Percentiles rank a stretch among this genome's conserved stretches.
These are phyloP conservation scores for Trichophyton equinum DNA, from an alignment of 2,329 filamentous ascomycete genomes.

Conservation along the genomic window DNA sequence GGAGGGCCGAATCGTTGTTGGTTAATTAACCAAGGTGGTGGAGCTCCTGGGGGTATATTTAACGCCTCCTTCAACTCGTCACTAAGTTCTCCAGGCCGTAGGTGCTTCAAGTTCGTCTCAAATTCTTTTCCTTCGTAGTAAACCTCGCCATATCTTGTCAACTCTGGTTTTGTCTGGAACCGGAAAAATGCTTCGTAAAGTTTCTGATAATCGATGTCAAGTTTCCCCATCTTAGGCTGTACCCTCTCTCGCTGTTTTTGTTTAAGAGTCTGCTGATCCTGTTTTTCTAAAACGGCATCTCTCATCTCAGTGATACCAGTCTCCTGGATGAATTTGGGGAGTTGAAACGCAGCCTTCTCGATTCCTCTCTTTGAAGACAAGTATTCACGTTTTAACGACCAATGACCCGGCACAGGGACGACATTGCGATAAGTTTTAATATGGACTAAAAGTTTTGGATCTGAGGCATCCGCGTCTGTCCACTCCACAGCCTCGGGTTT, in stretches of 20 bases:
- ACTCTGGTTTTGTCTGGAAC: constrained; percentile 87
- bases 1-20: constrained; percentile 89
- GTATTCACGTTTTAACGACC: constrained; percentile 94
- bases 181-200: constrained; percentile 97
- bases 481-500: constrained; percentile 94
- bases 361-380: constrained; percentile 93
- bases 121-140: constrained; percentile 99
- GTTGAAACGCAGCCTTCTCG: constrained; percentile 82
- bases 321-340: constrained; percentile 94
- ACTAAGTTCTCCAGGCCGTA: constrained; percentile 78
- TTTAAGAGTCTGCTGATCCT: constrained; percentile 80
- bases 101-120: constrained; percentile 83
- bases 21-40: constrained; percentile 94
- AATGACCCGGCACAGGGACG: constrained; percentile 85
- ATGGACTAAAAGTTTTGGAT: constrained; percentile 78
- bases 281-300: constrained; percentile 89
- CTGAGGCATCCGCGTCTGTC: constrained; percentile 85
- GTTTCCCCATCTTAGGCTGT: constrained; percentile 86
- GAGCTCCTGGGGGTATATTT: constrained; percentile 82
- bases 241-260: constrained; percentile 93
- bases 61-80: constrained; percentile 85
- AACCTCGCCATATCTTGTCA: constrained; percentile 94
- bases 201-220: constrained; percentile 97
- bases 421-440: constrained; percentile 94
- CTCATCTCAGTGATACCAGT: constrained; percentile 98